Conservation (phyloP, 495 filamentous ascomycete genomes). For the Neurospora pannonica region DNA sequence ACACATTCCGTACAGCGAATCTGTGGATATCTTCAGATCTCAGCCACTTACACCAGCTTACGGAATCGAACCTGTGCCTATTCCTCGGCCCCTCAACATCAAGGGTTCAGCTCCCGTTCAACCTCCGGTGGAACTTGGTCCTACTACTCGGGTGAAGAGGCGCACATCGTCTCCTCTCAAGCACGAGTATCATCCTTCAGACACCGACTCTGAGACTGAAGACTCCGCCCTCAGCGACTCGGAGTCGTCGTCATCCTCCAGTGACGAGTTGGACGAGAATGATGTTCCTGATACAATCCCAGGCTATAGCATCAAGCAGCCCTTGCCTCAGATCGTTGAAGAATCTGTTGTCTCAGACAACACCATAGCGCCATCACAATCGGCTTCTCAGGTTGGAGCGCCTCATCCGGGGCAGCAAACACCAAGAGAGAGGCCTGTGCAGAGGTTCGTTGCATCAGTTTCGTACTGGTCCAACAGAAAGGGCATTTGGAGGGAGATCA, state of each 20-base stretch:
- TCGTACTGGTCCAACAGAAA: conserved; percentile 74
- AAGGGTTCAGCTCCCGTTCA: conserved; percentile 35
- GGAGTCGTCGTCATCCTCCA: conserved; percentile 34
- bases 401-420: conserved; percentile 39
- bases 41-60: not conserved
- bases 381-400: conserved; percentile 57
- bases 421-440: conserved; percentile 38
- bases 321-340: conserved; percentile 4
- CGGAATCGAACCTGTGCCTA: conserved; percentile 30
- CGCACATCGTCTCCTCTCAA: conserved; percentile 90
- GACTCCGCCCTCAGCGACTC: conserved; percentile 42
- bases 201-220: conserved; percentile 41
- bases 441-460: conserved; percentile 63
- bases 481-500: conserved; percentile 69
- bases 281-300: conserved; percentile 40
- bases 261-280: conserved; percentile 42
- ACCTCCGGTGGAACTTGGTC: conserved; percentile 38
- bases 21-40: not conserved
- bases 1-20: conserved; percentile 15
- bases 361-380: conserved; percentile 65
- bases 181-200: conserved; percentile 94
- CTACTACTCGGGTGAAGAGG: conserved; percentile 42
- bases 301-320: conserved; percentile 37
- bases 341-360: conserved; percentile 28
- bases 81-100: conserved; percentile 42